Percentiles rank a stretch among this genome's conserved stretches.
Evolutionary conservation across 1,284 basidiomycete species (phyloP).

Genomic region (Malassezia furfur): DNA sequence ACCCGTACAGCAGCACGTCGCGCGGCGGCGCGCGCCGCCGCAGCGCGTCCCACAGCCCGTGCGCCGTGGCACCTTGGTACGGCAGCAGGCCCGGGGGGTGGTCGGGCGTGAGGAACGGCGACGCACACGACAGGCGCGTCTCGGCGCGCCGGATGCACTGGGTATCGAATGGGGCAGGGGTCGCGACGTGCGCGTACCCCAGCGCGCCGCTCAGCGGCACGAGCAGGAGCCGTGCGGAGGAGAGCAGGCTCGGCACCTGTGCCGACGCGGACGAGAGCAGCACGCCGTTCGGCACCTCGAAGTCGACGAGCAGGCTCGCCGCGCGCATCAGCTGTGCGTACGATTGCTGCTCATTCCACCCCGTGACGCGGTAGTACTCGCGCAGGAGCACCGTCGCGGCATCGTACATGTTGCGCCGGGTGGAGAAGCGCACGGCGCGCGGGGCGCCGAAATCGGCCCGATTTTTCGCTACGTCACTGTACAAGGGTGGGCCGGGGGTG

Average conservation of each 20-base stretch:
- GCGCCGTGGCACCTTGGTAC: not conserved
- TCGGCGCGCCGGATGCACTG: constrained; percentile 7
- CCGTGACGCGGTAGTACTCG: constrained; percentile 77
- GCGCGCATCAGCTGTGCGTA: constrained; percentile 82
- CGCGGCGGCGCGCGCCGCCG: not conserved
- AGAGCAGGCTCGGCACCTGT: constrained; percentile 67
- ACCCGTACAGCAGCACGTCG: constrained; percentile 87
- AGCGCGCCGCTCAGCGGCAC: constrained; percentile 84
- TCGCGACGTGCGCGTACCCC: constrained; percentile 72
- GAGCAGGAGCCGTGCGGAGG: constrained; percentile 80
- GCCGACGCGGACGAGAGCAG: constrained; percentile 76
- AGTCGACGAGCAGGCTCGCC: constrained; percentile 60
- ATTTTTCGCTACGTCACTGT: too few species aligned
- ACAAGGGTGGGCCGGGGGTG: not conserved
- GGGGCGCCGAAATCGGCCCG: too few species aligned
- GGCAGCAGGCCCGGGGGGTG: not conserved
- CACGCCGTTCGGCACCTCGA: constrained; percentile 66
- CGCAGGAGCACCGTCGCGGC: constrained; percentile 65
- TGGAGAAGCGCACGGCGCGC: too few species aligned
- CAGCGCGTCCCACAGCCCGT: constrained; percentile 48
- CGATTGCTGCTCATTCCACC: constrained; percentile 92
- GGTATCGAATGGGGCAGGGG: constrained; percentile 51
- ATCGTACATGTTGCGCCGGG: constrained; percentile 32
- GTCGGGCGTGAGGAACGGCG: constrained; percentile 11
- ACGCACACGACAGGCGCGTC: constrained; percentile 5